These are phyloP conservation scores for Leishmania turanica DNA, from an alignment of 208 protist species.

Conservation along the genomic window DNA sequence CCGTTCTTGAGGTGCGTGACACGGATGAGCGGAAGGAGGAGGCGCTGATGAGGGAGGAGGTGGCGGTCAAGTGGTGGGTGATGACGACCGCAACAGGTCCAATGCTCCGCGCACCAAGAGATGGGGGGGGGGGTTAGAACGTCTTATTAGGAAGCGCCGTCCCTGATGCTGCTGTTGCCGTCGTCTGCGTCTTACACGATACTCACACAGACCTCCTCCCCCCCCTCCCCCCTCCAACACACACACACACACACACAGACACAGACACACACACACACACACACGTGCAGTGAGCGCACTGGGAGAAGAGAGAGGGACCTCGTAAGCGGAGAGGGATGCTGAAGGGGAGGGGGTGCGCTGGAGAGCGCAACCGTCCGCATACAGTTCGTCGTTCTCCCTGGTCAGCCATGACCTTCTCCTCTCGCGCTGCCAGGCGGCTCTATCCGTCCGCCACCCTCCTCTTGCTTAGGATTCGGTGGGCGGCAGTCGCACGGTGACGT, in stretches of 20 bases:
- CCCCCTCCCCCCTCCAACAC: no score
- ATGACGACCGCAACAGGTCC: no score
- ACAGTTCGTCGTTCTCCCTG: not conserved
- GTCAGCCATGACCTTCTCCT: not conserved
- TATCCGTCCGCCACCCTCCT: not conserved
- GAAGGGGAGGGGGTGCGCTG: not conserved
- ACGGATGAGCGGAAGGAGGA: not conserved
- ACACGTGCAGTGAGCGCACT: no score
- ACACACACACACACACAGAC: no score
- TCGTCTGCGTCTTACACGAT: not conserved
- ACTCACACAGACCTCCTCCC: no score
- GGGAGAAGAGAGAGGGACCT: not conserved
- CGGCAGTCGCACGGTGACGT: constrained; percentile 24
- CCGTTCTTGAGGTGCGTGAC: not conserved
- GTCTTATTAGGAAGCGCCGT: no score
- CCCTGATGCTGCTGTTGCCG: not conserved
- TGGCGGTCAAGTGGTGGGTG: no score
- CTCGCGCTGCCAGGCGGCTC: not conserved
- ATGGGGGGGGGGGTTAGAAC: no score
- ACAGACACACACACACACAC: not conserved
- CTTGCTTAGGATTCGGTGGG: not conserved
- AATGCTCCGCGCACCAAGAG: no score
- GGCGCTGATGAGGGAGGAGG: not conserved
- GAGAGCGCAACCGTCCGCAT: not conserved
- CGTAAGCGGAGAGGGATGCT: not conserved